Conservation (phyloP, 805 yeast genomes). For the Danielozyma ontarioensis region DNA sequence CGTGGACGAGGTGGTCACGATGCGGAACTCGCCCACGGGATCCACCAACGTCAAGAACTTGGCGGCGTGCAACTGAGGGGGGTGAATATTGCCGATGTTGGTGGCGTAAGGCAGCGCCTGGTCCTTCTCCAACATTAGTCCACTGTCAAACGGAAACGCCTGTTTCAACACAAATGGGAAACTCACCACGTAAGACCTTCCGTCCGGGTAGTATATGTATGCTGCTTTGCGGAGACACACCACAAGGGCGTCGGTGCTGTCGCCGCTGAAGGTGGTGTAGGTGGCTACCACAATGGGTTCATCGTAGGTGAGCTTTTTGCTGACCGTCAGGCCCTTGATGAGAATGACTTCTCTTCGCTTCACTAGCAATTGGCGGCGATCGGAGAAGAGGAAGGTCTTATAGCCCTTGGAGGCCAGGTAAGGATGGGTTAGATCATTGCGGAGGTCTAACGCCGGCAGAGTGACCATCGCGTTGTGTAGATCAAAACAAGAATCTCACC, state of each 20-base stretch:
- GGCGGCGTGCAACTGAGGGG: slow-evolving; percentile 20
- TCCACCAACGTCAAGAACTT: slow-evolving; percentile 65
- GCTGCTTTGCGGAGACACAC: slow-evolving; percentile 59
- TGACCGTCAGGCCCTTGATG: slow-evolving; percentile 38
- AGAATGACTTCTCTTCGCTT: slow-evolving; percentile 40
- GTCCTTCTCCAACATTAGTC: slow-evolving; percentile 58
- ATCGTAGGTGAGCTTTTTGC: slow-evolving; percentile 46
- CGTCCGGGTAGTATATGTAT: slow-evolving; percentile 56
- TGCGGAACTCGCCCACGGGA: slow-evolving; percentile 70
- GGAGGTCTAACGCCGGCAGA: slow-evolving; percentile 30
- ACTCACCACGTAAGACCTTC: slow-evolving; percentile 53
- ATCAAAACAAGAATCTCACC: too few species aligned
- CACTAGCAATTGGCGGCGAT: slow-evolving; percentile 31
- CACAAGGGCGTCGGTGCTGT: slow-evolving; percentile 40
- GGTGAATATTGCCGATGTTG: slow-evolving; percentile 5
- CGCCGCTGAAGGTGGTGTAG: slow-evolving; percentile 46
- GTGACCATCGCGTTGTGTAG: slow-evolving; percentile 9
- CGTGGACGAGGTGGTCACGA: slow-evolving; percentile 65
- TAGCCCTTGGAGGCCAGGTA: slow-evolving; percentile 12
- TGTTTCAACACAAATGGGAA: slow-evolving; percentile 63
- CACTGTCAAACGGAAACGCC: slow-evolving; percentile 64
- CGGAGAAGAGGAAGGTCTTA: slow-evolving; percentile 16
- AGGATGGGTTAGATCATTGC: slow-evolving; percentile 20
- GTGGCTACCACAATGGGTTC: slow-evolving; percentile 55
- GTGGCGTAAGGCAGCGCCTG: slow-evolving; percentile 7